These are phyloP conservation scores for Boletus bicolor DNA, from an alignment of 768 basidiomycete genomes.

Conservation along the genomic window DNA sequence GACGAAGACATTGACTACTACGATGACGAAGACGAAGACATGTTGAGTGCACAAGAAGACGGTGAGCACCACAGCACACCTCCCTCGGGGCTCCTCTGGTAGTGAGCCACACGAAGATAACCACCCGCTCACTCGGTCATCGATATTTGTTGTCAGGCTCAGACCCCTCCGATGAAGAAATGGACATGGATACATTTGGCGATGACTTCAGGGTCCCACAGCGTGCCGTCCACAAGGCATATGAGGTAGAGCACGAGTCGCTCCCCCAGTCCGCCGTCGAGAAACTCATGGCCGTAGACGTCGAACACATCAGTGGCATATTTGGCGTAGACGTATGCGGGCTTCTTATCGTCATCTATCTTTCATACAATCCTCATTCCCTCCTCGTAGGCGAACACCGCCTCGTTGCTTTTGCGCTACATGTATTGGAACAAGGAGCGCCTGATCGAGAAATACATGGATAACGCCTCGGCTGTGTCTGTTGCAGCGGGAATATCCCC, in stretches of 20 bases:
- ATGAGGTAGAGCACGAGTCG: slow-evolving; percentile 83
- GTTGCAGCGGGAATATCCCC: slow-evolving; percentile 70
- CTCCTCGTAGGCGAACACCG: slow-evolving; percentile 55
- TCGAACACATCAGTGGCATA: slow-evolving; percentile 85
- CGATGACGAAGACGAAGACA: slow-evolving; percentile 71
- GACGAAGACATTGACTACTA: slow-evolving; percentile 66
- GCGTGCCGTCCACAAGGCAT: slow-evolving; percentile 62
- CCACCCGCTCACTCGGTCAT: slow-evolving; percentile 21
- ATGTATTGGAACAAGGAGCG: slow-evolving; percentile 96
- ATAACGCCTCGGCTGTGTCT: slow-evolving; percentile 71
- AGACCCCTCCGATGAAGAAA: slow-evolving; percentile 53
- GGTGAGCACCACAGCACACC: slow-evolving; percentile 32
- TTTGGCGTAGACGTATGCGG: slow-evolving; percentile 83
- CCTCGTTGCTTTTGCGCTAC: slow-evolving; percentile 75
- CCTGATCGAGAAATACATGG: slow-evolving; percentile 96
- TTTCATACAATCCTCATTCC: neutral
- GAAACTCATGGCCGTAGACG: slow-evolving; percentile 70
- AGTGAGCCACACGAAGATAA: slow-evolving; percentile 17
- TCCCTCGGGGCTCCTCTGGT: slow-evolving; percentile 14
- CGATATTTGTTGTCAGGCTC: slow-evolving; percentile 31
- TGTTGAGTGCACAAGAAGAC: slow-evolving; percentile 58
- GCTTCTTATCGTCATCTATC: slow-evolving; percentile 1
- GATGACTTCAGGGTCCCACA: slow-evolving; percentile 60
- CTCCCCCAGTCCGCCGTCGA: slow-evolving; percentile 72
- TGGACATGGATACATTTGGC: slow-evolving; percentile 64